These are phyloP conservation scores for Neurospora tetraspora DNA, from an alignment of 495 filamentous ascomycete genomes.

Conservation along the genomic window DNA sequence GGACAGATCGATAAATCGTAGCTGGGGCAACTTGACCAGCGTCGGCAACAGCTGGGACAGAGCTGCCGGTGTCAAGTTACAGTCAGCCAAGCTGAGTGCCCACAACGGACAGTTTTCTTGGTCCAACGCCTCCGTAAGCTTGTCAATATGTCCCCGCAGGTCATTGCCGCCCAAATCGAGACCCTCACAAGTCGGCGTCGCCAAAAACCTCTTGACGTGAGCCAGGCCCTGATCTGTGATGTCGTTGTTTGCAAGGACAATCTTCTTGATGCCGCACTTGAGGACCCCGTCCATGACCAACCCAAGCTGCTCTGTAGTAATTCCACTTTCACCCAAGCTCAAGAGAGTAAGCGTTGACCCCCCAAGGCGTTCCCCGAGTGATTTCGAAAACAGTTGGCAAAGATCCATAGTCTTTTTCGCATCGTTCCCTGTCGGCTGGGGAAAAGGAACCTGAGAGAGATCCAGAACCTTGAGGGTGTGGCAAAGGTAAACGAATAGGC, in stretches of 20 bases:
- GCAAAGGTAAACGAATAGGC: constrained; percentile 82
- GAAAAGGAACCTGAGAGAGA: constrained; percentile 77
- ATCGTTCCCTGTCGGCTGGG: constrained; percentile 25
- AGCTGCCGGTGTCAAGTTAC: constrained; percentile 61
- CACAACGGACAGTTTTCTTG: constrained; percentile 51
- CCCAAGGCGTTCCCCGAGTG: constrained; percentile 63
- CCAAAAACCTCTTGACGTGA: constrained; percentile 66
- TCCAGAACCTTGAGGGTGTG: constrained; percentile 79
- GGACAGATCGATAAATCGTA: constrained; percentile 83
- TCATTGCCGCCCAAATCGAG: constrained; percentile 93
- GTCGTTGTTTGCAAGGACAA: constrained; percentile 74
- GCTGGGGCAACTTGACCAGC: constrained; percentile 57
- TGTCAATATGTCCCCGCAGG: constrained; percentile 53
- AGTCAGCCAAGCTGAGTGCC: constrained; percentile 81
- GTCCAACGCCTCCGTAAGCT: constrained; percentile 55
- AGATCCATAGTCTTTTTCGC: constrained; percentile 17
- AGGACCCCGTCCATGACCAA: constrained; percentile 66
- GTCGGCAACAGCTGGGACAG: constrained; percentile 69
- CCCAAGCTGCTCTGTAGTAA: constrained; percentile 58
- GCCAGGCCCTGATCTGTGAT: constrained; percentile 62
- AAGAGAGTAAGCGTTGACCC: constrained; percentile 73
- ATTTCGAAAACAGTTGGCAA: constrained; percentile 52
- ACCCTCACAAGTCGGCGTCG: constrained; percentile 68
- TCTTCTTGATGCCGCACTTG: constrained; percentile 60
- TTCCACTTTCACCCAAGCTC: constrained; percentile 67